A percentile compares a stretch with the other conserved stretches of the same genome.
These are phyloP conservation scores for Jacaranda mimosifolia DNA, from an alignment of 257 asterid genomes.

Conservation along the genomic window DNA sequence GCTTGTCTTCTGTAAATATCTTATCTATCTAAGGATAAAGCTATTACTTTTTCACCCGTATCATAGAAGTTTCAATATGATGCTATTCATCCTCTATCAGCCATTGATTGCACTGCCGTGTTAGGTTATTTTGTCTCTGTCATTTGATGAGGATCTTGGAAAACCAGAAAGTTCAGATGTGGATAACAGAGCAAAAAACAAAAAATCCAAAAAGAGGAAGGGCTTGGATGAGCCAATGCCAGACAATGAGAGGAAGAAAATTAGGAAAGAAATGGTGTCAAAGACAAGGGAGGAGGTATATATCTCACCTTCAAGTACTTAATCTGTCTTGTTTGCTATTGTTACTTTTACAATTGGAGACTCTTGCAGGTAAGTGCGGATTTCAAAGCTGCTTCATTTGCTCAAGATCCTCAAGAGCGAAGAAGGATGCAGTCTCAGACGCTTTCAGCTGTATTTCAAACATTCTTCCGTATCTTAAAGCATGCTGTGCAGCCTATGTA, in stretches of 20 bases:
- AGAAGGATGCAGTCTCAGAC: constrained; percentile 85
- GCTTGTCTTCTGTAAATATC: background rate
- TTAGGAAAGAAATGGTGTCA: constrained; percentile 65
- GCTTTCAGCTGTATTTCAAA: constrained; percentile 80
- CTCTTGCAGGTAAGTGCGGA: constrained; percentile 81
- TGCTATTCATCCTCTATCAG: constrained; percentile 12
- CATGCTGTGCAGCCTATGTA: too few species aligned
- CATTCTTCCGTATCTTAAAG: constrained; percentile 85
- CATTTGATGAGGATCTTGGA: constrained; percentile 91
- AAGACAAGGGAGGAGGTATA: constrained; percentile 91
- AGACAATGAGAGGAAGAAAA: constrained; percentile 71
- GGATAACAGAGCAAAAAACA: constrained; percentile 59
- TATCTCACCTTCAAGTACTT: constrained; percentile 21
- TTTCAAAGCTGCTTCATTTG: constrained; percentile 72
- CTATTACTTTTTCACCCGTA: background rate
- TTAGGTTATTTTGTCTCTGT: constrained; percentile 77
- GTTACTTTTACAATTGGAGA: constrained; percentile 32
- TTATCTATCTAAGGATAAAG: constrained; percentile 3
- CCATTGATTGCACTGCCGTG: constrained; percentile 7
- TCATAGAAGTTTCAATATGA: background rate
- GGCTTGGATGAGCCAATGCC: constrained; percentile 62
- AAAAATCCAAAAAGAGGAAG: constrained; percentile 71
- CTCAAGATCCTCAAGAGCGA: constrained; percentile 81
- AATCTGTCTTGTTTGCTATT: constrained; percentile 20
- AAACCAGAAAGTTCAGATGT: constrained; percentile 60